Evolutionary conservation across 106 monocot species (phyloP), one percentile per base, ranked within the genome.

Genomic region (Apostasia ramifera): DNA sequence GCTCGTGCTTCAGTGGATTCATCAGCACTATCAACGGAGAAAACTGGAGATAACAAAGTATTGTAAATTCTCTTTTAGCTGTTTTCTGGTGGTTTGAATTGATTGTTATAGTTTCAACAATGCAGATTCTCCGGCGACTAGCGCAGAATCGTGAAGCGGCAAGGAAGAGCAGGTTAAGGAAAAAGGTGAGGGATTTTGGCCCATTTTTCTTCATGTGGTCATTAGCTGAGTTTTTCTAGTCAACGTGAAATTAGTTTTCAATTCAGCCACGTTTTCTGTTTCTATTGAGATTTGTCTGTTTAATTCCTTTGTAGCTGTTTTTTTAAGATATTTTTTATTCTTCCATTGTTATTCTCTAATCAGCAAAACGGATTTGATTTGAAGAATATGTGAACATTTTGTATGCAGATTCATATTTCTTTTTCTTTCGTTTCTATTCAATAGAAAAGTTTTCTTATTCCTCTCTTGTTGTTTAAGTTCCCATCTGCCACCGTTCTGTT

Each of bases 81-180:
- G 3, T 0, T 43, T 51, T 9, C 1, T 14, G 11, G 12, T 40
- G 13, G 2, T 3, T 3, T 59, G n/a, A 10, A 65, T 66, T 44
- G 11, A 15, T 8, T 12, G 1, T 48, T 61, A 1, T 6, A 46
- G 13, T 41, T 51, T n/a, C 2, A 13, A 15, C 3, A 15, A 12
- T 76, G 61, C 78, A 90, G 89, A 66, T 47, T 1, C 64, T 76
- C 9, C 82, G 90, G 12, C 69, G 90, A 47, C 80, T 90, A 8
- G 77, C 83, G 9, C 90, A 90, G 55, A 90, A 90, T 65, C 78
- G 90, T 0, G 90, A 90, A 59, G 90, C 90, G 44, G 90, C 90
- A 7, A 58, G 81, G 38, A 90, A 82, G 47, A 90, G 90, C 53
- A 80, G 90, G 8, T 37, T 90, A 14, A 73, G 83, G 73, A 90